Percentiles rank a stretch among this genome's conserved stretches.
Conservation (phyloP, 2,329 filamentous ascomycete species). For the Colletotrichum caudatum region DNA sequence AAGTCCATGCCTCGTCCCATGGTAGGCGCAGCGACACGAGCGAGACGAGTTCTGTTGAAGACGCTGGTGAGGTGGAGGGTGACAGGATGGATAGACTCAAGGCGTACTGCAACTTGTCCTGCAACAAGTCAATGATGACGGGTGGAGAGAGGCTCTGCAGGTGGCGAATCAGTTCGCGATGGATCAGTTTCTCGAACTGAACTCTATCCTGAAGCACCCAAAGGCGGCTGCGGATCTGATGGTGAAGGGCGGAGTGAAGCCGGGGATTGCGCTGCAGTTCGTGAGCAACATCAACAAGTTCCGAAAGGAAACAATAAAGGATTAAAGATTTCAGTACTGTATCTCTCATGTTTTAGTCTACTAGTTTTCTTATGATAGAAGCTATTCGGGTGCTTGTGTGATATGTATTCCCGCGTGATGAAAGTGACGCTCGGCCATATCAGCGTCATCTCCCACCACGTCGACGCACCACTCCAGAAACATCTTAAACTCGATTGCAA, state of each 20-base stretch:
- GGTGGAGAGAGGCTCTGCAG: neutral
- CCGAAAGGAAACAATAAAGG: no score
- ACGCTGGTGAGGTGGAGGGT: neutral
- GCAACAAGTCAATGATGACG: no score
- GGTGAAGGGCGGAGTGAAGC: neutral
- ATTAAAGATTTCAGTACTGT: accelerated
- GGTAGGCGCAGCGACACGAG: neutral
- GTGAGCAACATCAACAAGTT: no score
- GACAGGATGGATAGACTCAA: neutral
- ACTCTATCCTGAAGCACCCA: neutral
- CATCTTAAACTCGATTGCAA: no score
- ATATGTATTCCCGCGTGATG: no score
- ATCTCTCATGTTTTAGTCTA: no score
- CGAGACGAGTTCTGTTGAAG: neutral
- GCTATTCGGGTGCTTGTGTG: no score
- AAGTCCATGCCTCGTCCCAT: neutral
- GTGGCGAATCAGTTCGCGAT: neutral
- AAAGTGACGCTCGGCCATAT: no score
- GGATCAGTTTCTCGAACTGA: neutral
- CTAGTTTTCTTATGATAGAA: no score
- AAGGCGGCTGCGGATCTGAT: neutral
- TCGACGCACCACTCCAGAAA: no score
- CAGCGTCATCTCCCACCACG: no score
- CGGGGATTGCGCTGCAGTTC: neutral
- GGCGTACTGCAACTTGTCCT: neutral